A percentile compares a stretch with the other conserved stretches of the same genome.
Evolutionary conservation across 768 basidiomycete species (phyloP).

Genomic region (Russula foetens): DNA sequence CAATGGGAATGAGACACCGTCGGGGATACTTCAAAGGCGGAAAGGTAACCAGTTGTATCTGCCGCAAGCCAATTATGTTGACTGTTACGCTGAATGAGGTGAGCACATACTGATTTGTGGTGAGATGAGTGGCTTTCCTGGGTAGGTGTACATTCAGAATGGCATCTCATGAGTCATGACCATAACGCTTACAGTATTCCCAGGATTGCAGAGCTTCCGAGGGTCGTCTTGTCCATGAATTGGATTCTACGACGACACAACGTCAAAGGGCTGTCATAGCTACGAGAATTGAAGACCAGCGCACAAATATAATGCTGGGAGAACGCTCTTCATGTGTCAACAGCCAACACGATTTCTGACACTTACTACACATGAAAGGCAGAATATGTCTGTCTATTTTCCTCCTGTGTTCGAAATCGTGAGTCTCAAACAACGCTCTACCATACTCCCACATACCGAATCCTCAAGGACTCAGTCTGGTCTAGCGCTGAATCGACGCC

Average conservation of each 20-base stretch:
- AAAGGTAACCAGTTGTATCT: slow-evolving; percentile 57
- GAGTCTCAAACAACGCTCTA: neutral
- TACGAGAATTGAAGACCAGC: neutral
- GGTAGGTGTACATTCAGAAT: slow-evolving; percentile 2
- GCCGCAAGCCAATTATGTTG: slow-evolving; percentile 21
- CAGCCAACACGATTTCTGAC: neutral
- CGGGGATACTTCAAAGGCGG: neutral
- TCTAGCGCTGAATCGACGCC: slow-evolving; percentile 39
- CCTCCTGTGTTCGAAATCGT: slow-evolving; percentile 26
- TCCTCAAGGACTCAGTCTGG: slow-evolving; percentile 41
- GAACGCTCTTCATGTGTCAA: neutral
- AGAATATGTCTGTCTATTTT: slow-evolving; percentile 65
- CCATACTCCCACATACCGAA: slow-evolving; percentile 32
- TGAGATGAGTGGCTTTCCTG: slow-evolving; percentile 55
- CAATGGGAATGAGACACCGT: neutral
- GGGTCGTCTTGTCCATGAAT: slow-evolving; percentile 71
- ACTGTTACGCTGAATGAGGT: neutral
- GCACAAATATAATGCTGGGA: slow-evolving; percentile 48
- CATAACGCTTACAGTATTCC: slow-evolving; percentile 49
- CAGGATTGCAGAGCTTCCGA: slow-evolving; percentile 59
- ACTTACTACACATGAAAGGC: slow-evolving; percentile 66
- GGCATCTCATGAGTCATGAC: neutral
- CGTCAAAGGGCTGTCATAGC: slow-evolving; percentile 1
- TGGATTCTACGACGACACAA: slow-evolving; percentile 47
- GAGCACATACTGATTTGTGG: slow-evolving; percentile 51